phyloP scores from a whole-genome alignment of 108 stramenopile genomes.

The Nitzschia sp. region DNA sequence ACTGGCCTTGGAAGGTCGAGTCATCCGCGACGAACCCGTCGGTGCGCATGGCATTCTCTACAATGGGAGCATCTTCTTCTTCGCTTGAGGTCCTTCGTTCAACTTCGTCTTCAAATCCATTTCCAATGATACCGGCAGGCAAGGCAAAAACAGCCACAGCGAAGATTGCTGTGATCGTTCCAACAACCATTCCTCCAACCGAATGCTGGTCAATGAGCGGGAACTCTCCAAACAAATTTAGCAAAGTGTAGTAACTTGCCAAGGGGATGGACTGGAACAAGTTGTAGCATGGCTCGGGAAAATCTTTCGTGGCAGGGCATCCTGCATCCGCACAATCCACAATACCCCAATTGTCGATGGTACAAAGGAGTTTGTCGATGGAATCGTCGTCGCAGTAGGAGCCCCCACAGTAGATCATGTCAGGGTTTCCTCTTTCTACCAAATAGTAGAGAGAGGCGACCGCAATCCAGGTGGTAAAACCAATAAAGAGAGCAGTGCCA shows the following conservation, averaged over 20 bases:
- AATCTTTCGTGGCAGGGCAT: constrained; percentile 42
- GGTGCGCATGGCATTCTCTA: constrained; percentile 28
- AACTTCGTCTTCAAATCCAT: constrained; percentile 85
- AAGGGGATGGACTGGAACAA: constrained; percentile 67
- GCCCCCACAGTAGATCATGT: constrained; percentile 81
- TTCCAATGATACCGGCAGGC: constrained; percentile 86
- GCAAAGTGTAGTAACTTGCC: constrained; percentile 76
- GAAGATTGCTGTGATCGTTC: constrained; percentile 85
- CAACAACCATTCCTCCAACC: constrained; percentile 66
- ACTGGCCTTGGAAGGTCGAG: constrained; percentile 37
- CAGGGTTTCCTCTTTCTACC: constrained; percentile 70
- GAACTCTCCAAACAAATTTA: constrained; percentile 91
- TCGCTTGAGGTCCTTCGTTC: constrained; percentile 31
- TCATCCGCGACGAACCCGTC: constrained; percentile 30
- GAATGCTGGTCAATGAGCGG: constrained; percentile 81
- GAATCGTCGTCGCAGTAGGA: constrained; percentile 43
- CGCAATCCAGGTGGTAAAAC: constrained; percentile 79
- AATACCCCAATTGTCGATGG: constrained; percentile 65
- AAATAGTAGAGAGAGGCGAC: constrained; percentile 79
- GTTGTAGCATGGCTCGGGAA: constrained; percentile 71
- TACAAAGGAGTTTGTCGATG: constrained; percentile 62
- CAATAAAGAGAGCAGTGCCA: constrained; percentile 82
- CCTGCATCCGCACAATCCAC: constrained; percentile 71
- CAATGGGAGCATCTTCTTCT: constrained; percentile 20
- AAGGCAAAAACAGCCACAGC: constrained; percentile 88